These are phyloP conservation scores for Leccinum longicurvipes DNA, from an alignment of 768 basidiomycete genomes.

Conservation along the genomic window DNA sequence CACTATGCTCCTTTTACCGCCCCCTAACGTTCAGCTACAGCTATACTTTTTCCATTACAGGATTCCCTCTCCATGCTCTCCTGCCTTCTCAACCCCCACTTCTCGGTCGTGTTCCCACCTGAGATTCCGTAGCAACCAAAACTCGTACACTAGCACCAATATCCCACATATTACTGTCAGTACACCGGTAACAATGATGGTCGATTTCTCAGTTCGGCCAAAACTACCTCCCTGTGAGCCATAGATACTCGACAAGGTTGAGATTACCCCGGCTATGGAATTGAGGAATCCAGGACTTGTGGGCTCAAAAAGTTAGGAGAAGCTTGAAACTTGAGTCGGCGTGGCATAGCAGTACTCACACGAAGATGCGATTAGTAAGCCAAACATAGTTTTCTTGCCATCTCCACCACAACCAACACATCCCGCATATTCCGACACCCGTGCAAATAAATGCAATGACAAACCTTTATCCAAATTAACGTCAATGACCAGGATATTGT, in stretches of 20 bases:
- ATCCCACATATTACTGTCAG: slow-evolving; percentile 41
- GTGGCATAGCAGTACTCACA: slow-evolving; percentile 45
- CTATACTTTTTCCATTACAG: slow-evolving; percentile 12
- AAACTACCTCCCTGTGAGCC: slow-evolving; percentile 47
- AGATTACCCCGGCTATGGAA: slow-evolving; percentile 53
- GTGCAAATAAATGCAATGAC: slow-evolving; percentile 53
- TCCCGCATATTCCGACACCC: slow-evolving; percentile 50
- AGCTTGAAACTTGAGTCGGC: background rate
- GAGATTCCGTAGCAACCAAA: slow-evolving; percentile 43
- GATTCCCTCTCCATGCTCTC: slow-evolving; percentile 44
- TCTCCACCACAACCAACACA: slow-evolving; percentile 59
- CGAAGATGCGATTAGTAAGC: slow-evolving; percentile 53
- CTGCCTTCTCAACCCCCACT: slow-evolving; percentile 41
- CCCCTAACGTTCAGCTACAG: background rate
- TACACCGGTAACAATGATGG: slow-evolving; percentile 45
- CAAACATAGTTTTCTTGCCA: slow-evolving; percentile 60
- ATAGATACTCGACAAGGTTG: slow-evolving; percentile 50
- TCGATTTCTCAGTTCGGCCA: slow-evolving; percentile 40
- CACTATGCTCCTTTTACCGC: background rate
- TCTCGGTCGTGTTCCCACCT: slow-evolving; percentile 41
- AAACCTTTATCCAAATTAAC: slow-evolving; percentile 35
- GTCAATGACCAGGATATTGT: slow-evolving; percentile 1
- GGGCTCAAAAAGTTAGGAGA: slow-evolving; percentile 3
- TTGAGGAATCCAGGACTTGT: slow-evolving; percentile 55
- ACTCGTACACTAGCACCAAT: slow-evolving; percentile 39